Percentiles rank a stretch among this genome's conserved stretches.
These are phyloP conservation scores for Citrus glauca DNA, from an alignment of 345 rosid species.

Conservation along the genomic window DNA sequence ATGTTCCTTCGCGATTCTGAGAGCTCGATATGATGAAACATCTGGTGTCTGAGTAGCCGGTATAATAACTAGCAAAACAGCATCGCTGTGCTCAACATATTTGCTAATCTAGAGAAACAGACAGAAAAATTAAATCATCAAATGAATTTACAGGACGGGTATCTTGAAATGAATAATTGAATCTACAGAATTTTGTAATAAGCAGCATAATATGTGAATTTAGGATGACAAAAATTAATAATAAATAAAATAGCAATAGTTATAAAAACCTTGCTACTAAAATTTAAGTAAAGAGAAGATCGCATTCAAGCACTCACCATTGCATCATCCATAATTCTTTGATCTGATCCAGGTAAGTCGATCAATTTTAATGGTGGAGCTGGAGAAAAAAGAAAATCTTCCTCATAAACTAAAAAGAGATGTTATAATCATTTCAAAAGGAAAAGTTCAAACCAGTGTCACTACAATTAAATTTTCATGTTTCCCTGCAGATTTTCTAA, in stretches of 20 bases:
- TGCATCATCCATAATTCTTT: constrained; percentile 82
- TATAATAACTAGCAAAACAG: constrained; percentile 79
- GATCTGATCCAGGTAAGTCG: constrained; percentile 98
- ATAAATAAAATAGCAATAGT: neutral
- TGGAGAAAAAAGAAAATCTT: constrained; percentile 26
- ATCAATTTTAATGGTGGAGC: constrained; percentile 93
- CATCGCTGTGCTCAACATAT: constrained; percentile 80
- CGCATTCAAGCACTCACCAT: constrained; percentile 49
- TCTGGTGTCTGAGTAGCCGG: constrained; percentile 93
- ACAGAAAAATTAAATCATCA: constrained; percentile 11
- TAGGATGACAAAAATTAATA: neutral
- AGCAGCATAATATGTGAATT: neutral
- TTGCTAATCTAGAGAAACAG: constrained; percentile 57
- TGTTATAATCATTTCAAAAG: neutral
- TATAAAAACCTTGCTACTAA: neutral
- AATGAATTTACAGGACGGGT: constrained; percentile 8
- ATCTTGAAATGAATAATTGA: neutral
- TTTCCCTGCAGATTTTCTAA: neutral
- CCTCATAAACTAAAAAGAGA: neutral
- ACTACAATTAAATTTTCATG: neutral
- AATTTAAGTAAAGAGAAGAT: constrained; percentile 1
- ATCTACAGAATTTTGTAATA: neutral
- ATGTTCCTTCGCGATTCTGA: constrained; percentile 86
- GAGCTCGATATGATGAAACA: constrained; percentile 86
- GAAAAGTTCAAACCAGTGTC: neutral